Conservation (phyloP, 768 basidiomycete species). For the Vishniacozyma victoriae region DNA sequence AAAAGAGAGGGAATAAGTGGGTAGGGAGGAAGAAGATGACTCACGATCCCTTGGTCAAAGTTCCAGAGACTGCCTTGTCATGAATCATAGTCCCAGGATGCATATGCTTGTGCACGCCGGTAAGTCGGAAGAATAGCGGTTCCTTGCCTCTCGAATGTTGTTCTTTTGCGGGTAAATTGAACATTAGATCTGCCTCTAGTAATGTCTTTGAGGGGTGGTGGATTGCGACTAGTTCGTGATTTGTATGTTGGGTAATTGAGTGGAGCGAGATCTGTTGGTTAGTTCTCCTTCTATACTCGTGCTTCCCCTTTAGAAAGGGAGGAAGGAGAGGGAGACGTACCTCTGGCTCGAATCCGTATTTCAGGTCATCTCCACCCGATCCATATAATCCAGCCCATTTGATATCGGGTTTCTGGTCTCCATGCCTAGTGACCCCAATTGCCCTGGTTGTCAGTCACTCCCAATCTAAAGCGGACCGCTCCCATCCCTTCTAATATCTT, state of each 20-base stretch:
- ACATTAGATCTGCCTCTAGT: slow-evolving; percentile 72
- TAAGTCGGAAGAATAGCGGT: slow-evolving; percentile 19
- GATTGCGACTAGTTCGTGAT: slow-evolving; percentile 78
- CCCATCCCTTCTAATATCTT: too few species aligned
- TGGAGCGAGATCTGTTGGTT: slow-evolving; percentile 27
- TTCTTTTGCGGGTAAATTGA: slow-evolving; percentile 74
- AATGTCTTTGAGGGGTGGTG: slow-evolving; percentile 66
- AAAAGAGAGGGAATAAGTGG: too few species aligned
- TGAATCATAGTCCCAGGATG: slow-evolving; percentile 38
- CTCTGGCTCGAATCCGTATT: slow-evolving; percentile 69
- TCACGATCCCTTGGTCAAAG: slow-evolving; percentile 44
- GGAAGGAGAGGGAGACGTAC: slow-evolving; percentile 17
- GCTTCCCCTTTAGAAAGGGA: background rate
- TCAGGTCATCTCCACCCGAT: slow-evolving; percentile 57
- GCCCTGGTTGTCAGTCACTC: slow-evolving; percentile 42
- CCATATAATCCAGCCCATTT: slow-evolving; percentile 59
- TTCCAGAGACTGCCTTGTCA: slow-evolving; percentile 24
- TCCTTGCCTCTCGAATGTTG: slow-evolving; percentile 52
- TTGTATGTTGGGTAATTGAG: slow-evolving; percentile 59
- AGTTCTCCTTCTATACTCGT: background rate
- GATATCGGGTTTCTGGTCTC: slow-evolving; percentile 51
- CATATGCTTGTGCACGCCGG: slow-evolving; percentile 22
- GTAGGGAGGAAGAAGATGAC: slow-evolving; percentile 51
- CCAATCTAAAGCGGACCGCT: too few species aligned
- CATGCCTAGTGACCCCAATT: slow-evolving; percentile 58